These are phyloP conservation scores for Serendipita indica DNA, from an alignment of 768 basidiomycete genomes.

Conservation along the genomic window DNA sequence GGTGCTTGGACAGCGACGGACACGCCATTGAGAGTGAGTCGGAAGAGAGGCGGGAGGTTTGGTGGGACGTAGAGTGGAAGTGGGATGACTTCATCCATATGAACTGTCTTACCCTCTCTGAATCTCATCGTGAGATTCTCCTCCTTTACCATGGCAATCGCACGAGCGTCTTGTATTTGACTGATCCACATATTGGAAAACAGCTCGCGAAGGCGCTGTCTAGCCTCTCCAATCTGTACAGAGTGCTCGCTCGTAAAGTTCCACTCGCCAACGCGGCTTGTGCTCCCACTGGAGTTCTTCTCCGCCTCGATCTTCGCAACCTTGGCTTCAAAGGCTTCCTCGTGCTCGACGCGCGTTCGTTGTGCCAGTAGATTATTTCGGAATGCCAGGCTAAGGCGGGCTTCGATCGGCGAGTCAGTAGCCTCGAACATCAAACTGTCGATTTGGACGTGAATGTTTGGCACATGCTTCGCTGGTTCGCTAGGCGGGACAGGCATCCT, in stretches of 20 bases:
- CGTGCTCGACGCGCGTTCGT: constrained; percentile 51
- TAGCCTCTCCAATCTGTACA: constrained; percentile 57
- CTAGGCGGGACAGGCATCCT: constrained; percentile 46
- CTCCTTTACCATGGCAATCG: constrained; percentile 25
- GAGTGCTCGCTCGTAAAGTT: constrained; percentile 50
- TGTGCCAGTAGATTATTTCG: constrained; percentile 58
- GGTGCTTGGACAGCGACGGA: constrained; percentile 41
- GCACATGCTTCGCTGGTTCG: constrained; percentile 60
- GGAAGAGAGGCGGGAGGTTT: constrained; percentile 50
- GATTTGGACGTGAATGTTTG: constrained; percentile 43
- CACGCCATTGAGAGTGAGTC: constrained; percentile 46
- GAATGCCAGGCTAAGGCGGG: constrained; percentile 57
- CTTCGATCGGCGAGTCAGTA: constrained; percentile 75
- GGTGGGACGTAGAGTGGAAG: constrained; percentile 26
- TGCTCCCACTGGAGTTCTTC: constrained; percentile 20
- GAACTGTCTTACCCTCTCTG: constrained; percentile 22
- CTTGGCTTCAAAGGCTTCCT: constrained; percentile 69
- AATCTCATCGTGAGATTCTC: constrained; percentile 32
- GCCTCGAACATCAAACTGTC: constrained; percentile 58
- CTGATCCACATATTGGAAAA: constrained; percentile 21
- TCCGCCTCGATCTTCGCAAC: constrained; percentile 45
- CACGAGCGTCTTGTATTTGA: constrained; percentile 27
- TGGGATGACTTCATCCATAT: constrained; percentile 7
- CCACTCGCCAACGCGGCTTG: constrained; percentile 32
- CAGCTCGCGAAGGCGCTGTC: constrained; percentile 32